Evolutionary conservation across 2,329 filamentous ascomycete species (phyloP).

Genomic region (Scopulariopsis brevicaulis): DNA sequence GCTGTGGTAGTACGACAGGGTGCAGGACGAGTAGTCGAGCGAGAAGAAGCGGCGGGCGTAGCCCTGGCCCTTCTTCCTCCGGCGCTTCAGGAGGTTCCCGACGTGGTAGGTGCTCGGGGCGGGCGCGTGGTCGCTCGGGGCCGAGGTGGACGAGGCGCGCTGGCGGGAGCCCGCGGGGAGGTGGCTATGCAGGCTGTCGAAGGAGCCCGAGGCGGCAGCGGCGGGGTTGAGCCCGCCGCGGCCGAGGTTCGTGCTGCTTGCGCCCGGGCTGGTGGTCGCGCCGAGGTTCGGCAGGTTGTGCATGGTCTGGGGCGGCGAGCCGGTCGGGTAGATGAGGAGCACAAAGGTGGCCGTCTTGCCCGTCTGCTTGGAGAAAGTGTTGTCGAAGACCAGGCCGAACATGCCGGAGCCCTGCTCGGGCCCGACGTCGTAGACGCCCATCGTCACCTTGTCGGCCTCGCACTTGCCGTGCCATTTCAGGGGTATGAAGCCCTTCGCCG

Average conservation of each 20-base stretch:
- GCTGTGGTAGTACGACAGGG: slow-evolving; percentile 92
- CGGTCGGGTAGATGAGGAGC: slow-evolving; percentile 84
- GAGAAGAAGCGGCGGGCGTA: slow-evolving; percentile 93
- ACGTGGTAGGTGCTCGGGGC: slow-evolving; percentile 56
- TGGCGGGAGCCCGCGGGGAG: slow-evolving; percentile 17
- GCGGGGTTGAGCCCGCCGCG: slow-evolving; percentile 33
- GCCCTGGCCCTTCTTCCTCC: slow-evolving; percentile 87
- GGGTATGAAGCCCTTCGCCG: slow-evolving; percentile 55
- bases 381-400: slow-evolving; percentile 96
- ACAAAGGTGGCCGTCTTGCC: slow-evolving; percentile 95
- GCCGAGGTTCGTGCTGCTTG: slow-evolving; percentile 40
- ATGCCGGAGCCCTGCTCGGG: slow-evolving; percentile 64
- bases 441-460: slow-evolving; percentile 89
- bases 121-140: slow-evolving; percentile 34
- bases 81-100: slow-evolving; percentile 76
- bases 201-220: slow-evolving; percentile 37
- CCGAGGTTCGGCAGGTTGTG: slow-evolving; percentile 52
- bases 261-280: slow-evolving; percentile 14
- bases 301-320: slow-evolving; percentile 62
- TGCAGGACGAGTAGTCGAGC: slow-evolving; percentile 86
- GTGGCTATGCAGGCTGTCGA: slow-evolving; percentile 50
- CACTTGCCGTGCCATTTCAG: slow-evolving; percentile 89
- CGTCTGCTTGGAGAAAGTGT: slow-evolving; percentile 92
- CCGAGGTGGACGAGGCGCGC: slow-evolving; percentile 37
- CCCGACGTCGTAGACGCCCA: slow-evolving; percentile 75